Evolutionary conservation across 257 asterid genomes (phyloP), one percentile per base, ranked within the genome.

Genomic region (Ajuga chamaepitys): DNA sequence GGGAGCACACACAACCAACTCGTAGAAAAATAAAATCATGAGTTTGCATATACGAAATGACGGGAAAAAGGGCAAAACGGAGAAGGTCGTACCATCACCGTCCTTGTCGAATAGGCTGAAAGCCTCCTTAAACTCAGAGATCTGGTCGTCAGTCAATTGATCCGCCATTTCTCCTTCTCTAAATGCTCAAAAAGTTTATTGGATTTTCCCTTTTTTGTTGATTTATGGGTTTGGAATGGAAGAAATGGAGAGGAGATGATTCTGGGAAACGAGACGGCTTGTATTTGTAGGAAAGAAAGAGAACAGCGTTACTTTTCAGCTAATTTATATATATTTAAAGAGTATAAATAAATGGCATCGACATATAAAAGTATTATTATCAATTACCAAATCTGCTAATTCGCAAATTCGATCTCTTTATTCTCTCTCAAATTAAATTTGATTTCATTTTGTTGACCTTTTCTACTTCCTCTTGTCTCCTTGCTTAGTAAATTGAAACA

Each of bases 101-200:
- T 82, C 88, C 75, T 82, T 82, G 71, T 82, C 88, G 64, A 82
- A 82, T 0, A 82, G 88, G 83, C 88, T 82, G 77, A 82, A 82
- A 70, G 88, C 85, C 69, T 82, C 88, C 80, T 82, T 82, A 75
- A 82, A 82, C 78, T 82, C 87, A 38, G 87, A 78, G 81, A 82
- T 82, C 87, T 82, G 87, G 62, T 82, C 87, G 57, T 78, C 87
- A 35, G 87, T 82, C 81, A 82, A 77, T 73, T 82, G 85, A 77
- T 82, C 87, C 67, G 87, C 77, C 87, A 82, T 82, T 75, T 55
- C 73, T 55, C 42, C 66, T 54, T 18, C 64, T 67, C 48, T 24
- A 28, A 35, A 44, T 17, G 64, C 62, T 61, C 5, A 37, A 35
- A 7, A 34, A 62, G 12, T 32, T 52, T 37, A 5, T 12, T 52